Evolutionary conservation across 441 rosid genomes (phyloP), one percentile per base, ranked within the genome.

Genomic region (Raphanus hybrid): DNA sequence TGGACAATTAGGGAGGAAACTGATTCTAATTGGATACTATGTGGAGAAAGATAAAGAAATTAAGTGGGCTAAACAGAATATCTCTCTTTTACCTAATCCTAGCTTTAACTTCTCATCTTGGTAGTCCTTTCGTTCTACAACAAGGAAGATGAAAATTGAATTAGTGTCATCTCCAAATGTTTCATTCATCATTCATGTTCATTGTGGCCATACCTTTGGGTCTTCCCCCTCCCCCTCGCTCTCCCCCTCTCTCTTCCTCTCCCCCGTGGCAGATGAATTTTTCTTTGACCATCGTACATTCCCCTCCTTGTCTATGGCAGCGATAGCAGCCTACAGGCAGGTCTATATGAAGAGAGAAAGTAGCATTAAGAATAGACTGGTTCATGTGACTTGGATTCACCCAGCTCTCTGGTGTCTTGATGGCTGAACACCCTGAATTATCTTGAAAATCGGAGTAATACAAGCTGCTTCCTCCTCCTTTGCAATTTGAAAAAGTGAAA

Each of bases 41-140:
- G 39, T 65, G 67, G 54, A 66, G 23, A 48, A 57, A 29, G 9
- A 12, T 45, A 26, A 60, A 43, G 65, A 50, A 66, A 55, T 6
- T 1, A 20, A 35, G 69, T 62, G 16, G 23, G 60, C 1, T 27
- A 60, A 62, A 71, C 45, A 71, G 32, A 65, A 54, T 63, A 74
- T 45, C 37, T 79, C 27, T 16, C 32, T 64, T 34, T 64, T 82
- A 88, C 94, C 94, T 68, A 85, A 62, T 80, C 77, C 80, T 10
- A 89, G 48, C 83, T 73, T 69, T 64, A 70, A 9, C 54, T 9
- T 27, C 72, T 2, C 63, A 5, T 8, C 59, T 7, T 12, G 7
- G 16, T 65, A 1, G 26, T 9, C 71, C 15, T 29, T 29, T 29
- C 0, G 71, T 71, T 57, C 82, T 64, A 57, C 71, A 48, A 67